These are phyloP conservation scores for Wickerhamiella brachini DNA, from an alignment of 805 yeast genomes.

Conservation along the genomic window DNA sequence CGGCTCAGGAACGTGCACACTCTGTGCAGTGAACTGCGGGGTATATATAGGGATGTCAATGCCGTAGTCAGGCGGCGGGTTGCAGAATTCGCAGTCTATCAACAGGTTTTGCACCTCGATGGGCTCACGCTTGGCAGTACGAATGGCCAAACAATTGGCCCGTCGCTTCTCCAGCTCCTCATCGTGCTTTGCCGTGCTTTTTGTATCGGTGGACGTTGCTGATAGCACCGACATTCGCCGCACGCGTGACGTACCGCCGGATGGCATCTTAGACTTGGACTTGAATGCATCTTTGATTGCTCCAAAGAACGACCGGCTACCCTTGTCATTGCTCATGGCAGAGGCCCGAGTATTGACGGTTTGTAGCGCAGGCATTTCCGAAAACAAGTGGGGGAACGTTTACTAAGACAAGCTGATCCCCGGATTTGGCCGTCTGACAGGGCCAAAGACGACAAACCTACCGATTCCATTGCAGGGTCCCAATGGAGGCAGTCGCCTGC, in stretches of 20 bases:
- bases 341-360: neutral
- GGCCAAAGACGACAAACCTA: too few relatives aligned
- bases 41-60: slow-evolving; percentile 7
- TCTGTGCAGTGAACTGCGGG: slow-evolving; percentile 12
- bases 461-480: too few relatives aligned
- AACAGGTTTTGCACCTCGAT: slow-evolving; percentile 18
- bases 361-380: neutral
- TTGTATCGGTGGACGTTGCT: neutral
- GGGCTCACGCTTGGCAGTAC: slow-evolving; percentile 20
- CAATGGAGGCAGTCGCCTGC: too few relatives aligned
- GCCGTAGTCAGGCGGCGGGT: slow-evolving; percentile 19
- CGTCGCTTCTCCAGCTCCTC: slow-evolving; percentile 16
- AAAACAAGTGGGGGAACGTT: neutral
- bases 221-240: slow-evolving; percentile 7
- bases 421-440: neutral
- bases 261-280: neutral
- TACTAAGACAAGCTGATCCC: neutral
- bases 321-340: neutral
- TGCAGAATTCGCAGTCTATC: slow-evolving; percentile 22
- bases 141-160: slow-evolving; percentile 17
- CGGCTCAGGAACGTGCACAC: slow-evolving; percentile 9
- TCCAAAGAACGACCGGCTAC: neutral
- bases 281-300: slow-evolving; percentile 1
- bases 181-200: neutral
- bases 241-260: slow-evolving; percentile 3